phyloP scores from a whole-genome alignment of 2,329 filamentous ascomycete species.

The Pseudofabraea citricarpa region DNA sequence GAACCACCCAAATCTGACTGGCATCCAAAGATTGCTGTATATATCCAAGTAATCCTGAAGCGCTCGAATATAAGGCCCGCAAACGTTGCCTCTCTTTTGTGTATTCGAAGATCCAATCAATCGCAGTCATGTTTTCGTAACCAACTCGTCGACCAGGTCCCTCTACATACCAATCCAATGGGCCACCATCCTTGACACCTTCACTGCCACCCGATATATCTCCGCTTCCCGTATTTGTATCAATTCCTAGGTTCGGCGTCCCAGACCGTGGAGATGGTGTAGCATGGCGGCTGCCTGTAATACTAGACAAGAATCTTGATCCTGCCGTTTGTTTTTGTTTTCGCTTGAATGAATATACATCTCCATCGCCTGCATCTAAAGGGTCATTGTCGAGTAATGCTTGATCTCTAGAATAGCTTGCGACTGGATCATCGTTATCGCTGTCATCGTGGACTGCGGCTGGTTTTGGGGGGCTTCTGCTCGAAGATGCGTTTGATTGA shows the following conservation, averaged over 20 bases:
- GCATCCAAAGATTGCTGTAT: constrained; percentile 71
- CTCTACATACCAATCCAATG: constrained; percentile 82
- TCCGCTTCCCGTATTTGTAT: constrained; percentile 8
- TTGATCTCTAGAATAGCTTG: constrained; percentile 22
- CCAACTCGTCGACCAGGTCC: constrained; percentile 84
- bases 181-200: constrained; percentile 39
- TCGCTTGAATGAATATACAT: constrained; percentile 67
- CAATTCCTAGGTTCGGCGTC: constrained; percentile 14
- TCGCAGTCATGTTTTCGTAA: constrained; percentile 94
- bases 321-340: constrained; percentile 43
- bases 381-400: constrained; percentile 52
- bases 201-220: constrained; percentile 9
- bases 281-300: constrained; percentile 18
- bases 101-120: constrained; percentile 99
- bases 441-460: constrained; percentile 33
- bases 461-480: constrained; percentile 15
- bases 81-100: constrained; percentile 89
- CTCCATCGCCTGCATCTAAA: constrained; percentile 42
- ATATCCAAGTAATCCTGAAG: constrained; percentile 68
- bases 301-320: constrained; percentile 21
- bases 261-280: constrained; percentile 20
- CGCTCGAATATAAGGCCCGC: constrained; percentile 66
- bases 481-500: constrained; percentile 18
- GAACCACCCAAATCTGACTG: constrained; percentile 86
- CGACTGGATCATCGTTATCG: constrained; percentile 30